phyloP scores from a whole-genome alignment of 2,329 filamentous ascomycete genomes.

The Fusarium nematophilum region DNA sequence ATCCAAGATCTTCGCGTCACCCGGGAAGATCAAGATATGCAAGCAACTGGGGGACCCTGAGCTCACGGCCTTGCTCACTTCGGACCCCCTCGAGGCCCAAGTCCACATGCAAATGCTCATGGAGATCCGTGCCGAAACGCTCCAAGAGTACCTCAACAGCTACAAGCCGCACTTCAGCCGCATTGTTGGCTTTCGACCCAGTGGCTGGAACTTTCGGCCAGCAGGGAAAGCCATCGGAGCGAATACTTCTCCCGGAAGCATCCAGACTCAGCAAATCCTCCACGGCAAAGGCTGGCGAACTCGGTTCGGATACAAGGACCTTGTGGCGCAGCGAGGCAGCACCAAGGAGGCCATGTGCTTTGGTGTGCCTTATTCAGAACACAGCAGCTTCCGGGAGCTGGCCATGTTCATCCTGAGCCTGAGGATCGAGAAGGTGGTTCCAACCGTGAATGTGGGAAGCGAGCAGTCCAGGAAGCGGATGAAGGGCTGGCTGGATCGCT shows the following conservation, averaged over 20 bases:
- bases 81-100: slow-evolving; percentile 84
- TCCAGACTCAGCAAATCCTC: slow-evolving; percentile 63
- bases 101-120: slow-evolving; percentile 98
- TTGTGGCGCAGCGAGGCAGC: slow-evolving; percentile 85
- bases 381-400: slow-evolving; percentile 93
- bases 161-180: slow-evolving; percentile 86
- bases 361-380: slow-evolving; percentile 95
- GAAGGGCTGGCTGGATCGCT: slow-evolving; percentile 74
- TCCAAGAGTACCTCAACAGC: slow-evolving; percentile 86
- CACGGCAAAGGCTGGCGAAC: slow-evolving; percentile 78
- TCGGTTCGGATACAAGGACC: slow-evolving; percentile 75
- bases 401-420: slow-evolving; percentile 92
- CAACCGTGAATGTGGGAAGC: slow-evolving; percentile 86
- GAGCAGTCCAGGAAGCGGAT: slow-evolving; percentile 68
- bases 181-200: slow-evolving; percentile 90
- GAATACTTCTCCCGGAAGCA: slow-evolving; percentile 60
- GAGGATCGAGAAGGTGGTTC: slow-evolving; percentile 88
- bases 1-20: slow-evolving; percentile 89
- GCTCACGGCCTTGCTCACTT: slow-evolving; percentile 80
- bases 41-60: slow-evolving; percentile 87
- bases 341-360: slow-evolving; percentile 87
- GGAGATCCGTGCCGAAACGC: slow-evolving; percentile 90
- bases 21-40: slow-evolving; percentile 86
- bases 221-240: slow-evolving; percentile 66
- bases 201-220: slow-evolving; percentile 92